phyloP scores from a whole-genome alignment of 208 protist genomes.

The Herpetomonas muscarum region DNA sequence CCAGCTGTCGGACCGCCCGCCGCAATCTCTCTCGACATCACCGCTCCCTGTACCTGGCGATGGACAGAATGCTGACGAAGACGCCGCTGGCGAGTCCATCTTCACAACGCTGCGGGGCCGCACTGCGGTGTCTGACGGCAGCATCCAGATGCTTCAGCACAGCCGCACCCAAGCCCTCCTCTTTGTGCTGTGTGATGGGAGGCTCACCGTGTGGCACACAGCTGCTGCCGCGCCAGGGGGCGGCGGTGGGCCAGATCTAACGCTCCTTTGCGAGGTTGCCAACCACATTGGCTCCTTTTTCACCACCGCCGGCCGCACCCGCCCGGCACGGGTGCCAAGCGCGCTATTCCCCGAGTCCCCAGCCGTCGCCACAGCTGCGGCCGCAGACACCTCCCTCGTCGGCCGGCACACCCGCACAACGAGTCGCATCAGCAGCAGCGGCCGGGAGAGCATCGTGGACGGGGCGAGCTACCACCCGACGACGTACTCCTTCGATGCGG shows the following conservation, averaged over 20 bases:
- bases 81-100: constrained; percentile 19
- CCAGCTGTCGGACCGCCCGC: too few species aligned
- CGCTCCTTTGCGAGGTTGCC: constrained; percentile 20
- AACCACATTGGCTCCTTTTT: constrained; percentile 34
- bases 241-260: constrained; percentile 3
- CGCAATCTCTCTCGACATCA: too few species aligned
- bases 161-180: constrained; percentile 58
- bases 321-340: background rate
- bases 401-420: background rate
- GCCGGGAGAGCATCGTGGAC: constrained; percentile 6
- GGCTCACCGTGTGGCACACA: constrained; percentile 30
- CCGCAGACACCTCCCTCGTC: too few species aligned
- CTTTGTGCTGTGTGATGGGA: constrained; percentile 54
- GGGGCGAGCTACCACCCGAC: background rate
- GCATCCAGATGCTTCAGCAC: constrained; percentile 57
- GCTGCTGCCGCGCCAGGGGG: background rate
- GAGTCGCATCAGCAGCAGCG: constrained; percentile 13
- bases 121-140: constrained; percentile 6
- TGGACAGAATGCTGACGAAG: background rate
- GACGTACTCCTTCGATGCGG: background rate
- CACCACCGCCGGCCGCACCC: background rate
- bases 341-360: too few species aligned
- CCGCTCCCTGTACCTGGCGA: too few species aligned
- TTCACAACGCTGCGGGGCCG: constrained; percentile 35
- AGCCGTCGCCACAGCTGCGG: too few species aligned